Percentiles rank a stretch among this genome's conserved stretches.
Conservation (phyloP, 495 filamentous ascomycete genomes). For the Copromyces sp. region DNA sequence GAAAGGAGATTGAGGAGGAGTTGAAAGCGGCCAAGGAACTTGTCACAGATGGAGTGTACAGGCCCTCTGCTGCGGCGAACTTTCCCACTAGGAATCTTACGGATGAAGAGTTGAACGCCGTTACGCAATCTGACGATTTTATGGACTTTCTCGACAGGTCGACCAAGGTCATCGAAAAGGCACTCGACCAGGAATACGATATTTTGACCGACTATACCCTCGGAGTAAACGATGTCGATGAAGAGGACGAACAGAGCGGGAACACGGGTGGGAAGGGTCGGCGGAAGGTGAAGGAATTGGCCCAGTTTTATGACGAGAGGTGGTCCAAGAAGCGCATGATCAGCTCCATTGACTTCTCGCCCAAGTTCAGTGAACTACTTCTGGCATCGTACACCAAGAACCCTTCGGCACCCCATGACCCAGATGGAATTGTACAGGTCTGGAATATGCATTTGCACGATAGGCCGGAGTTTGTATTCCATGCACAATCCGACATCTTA, state of each 20-base stretch:
- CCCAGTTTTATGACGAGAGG: conserved; percentile 86
- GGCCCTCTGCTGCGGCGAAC: conserved; percentile 36
- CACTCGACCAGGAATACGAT: conserved; percentile 86
- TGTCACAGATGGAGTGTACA: conserved; percentile 39
- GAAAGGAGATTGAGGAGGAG: conserved; percentile 88
- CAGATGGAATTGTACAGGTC: conserved; percentile 86
- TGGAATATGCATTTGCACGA: conserved; percentile 95
- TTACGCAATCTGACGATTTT: conserved; percentile 87
- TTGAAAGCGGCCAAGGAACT: conserved; percentile 56
- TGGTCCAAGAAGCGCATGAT: conserved; percentile 98
- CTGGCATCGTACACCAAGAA: conserved; percentile 95
- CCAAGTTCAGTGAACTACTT: conserved; percentile 88
- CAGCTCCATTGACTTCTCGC: conserved; percentile 83
- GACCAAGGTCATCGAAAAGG: conserved; percentile 93
- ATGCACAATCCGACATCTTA: conserved; percentile 91
- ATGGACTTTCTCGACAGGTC: conserved; percentile 91
- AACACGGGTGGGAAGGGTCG: conserved; percentile 62
- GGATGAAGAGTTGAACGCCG: conserved; percentile 78
- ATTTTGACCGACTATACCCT: conserved; percentile 90
- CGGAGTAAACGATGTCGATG: conserved; percentile 59
- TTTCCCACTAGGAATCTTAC: conserved; percentile 77
- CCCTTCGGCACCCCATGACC: conserved; percentile 87
- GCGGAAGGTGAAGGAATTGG: conserved; percentile 73
- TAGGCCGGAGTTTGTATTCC: conserved; percentile 91
- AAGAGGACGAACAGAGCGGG: conserved; percentile 72